Conservation (phyloP, 345 rosid species). For the Lagerstroemia speciosa region DNA sequence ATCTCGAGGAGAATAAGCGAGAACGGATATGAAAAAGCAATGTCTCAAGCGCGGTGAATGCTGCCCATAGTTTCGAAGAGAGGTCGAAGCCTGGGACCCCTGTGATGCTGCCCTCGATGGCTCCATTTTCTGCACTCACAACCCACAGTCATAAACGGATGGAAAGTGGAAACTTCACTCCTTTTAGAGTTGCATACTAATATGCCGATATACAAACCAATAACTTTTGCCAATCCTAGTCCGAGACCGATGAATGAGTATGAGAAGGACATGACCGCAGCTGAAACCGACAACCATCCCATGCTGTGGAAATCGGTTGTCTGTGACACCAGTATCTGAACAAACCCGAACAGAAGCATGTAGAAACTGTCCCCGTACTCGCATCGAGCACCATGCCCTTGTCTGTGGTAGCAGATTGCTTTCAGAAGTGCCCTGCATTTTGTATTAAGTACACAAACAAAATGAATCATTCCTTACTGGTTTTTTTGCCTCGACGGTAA, state of each 20-base stretch:
- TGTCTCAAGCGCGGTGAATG: constrained; percentile 51
- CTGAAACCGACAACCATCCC: constrained; percentile 41
- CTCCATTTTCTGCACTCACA: constrained; percentile 21
- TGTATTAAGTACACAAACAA: neutral
- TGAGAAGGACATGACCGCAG: constrained; percentile 51
- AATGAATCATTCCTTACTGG: neutral
- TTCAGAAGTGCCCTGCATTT: constrained; percentile 31
- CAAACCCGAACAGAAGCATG: constrained; percentile 41
- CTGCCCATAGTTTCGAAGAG: constrained; percentile 33
- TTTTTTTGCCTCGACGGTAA: constrained; percentile 22
- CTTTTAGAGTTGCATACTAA: neutral
- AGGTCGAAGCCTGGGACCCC: constrained; percentile 33
- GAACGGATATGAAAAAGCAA: constrained; percentile 60
- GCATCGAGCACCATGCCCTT: constrained; percentile 38
- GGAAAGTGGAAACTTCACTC: neutral
- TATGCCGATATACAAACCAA: constrained; percentile 4
- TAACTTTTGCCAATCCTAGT: constrained; percentile 33
- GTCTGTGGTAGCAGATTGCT: constrained; percentile 28
- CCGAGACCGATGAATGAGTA: constrained; percentile 46
- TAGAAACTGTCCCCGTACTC: constrained; percentile 23
- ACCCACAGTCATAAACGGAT: neutral
- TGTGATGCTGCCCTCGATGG: constrained; percentile 23
- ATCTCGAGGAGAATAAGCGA: constrained; percentile 50
- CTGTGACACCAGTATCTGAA: constrained; percentile 44
- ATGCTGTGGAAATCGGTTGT: constrained; percentile 49